Evolutionary conservation across 2,329 filamentous ascomycete genomes (phyloP).

Genomic region (Magnaporthiopsis incrustans): DNA sequence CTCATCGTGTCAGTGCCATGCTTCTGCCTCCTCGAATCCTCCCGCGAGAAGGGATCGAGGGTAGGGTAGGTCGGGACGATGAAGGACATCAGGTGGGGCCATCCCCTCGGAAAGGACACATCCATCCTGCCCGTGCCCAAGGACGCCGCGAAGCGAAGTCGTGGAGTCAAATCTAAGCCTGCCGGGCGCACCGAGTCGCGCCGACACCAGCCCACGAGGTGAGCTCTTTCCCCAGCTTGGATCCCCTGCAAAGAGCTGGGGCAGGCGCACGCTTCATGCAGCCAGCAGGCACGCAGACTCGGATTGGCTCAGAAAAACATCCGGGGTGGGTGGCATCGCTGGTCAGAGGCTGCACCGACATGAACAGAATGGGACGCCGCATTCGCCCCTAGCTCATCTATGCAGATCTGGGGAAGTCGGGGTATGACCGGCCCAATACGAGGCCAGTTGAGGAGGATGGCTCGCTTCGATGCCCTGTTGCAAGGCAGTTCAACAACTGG

Average conservation of each 20-base stretch:
- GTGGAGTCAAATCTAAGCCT: background rate
- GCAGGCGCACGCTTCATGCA: background rate
- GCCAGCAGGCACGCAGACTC: background rate
- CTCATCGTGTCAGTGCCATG: background rate
- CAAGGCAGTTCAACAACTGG: too few relatives aligned
- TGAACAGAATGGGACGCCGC: background rate
- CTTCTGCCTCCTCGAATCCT: too few relatives aligned
- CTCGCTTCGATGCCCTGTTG: too few relatives aligned
- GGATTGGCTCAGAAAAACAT: background rate
- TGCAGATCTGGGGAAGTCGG: background rate
- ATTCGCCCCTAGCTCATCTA: background rate
- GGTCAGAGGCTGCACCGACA: background rate
- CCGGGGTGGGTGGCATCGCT: background rate
- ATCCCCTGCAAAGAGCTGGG: background rate
- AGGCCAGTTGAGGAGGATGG: background rate
- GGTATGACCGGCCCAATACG: background rate
- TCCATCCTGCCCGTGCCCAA: too few relatives aligned
- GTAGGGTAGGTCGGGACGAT: too few relatives aligned
- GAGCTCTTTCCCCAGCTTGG: background rate
- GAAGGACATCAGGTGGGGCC: too few relatives aligned
- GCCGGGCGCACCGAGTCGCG: background rate
- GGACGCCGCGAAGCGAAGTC: background rate
- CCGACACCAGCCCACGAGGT: background rate
- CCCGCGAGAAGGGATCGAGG: too few relatives aligned
- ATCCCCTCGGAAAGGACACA: too few relatives aligned